phyloP scores from a whole-genome alignment of 805 yeast species.

The Kodamaea fukazawae region DNA sequence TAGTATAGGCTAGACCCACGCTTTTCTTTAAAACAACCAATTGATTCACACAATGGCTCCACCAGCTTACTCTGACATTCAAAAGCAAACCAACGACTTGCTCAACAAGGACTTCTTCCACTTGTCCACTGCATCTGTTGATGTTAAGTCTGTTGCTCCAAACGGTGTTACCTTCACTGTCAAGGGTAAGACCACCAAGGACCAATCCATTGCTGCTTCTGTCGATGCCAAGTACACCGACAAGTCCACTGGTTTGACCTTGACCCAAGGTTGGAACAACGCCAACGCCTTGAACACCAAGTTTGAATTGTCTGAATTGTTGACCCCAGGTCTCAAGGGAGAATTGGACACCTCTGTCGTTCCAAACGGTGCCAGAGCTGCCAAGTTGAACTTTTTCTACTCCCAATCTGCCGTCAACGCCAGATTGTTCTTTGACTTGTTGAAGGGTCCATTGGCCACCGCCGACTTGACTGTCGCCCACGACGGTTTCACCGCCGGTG shows the following conservation, averaged over 20 bases:
- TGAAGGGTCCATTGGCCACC: conserved; percentile 92
- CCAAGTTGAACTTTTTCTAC: conserved; percentile 87
- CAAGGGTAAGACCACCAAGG: conserved; percentile 83
- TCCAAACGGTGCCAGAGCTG: conserved; percentile 82
- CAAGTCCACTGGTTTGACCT: conserved; percentile 85
- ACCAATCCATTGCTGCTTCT: conserved; percentile 80
- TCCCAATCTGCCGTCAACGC: conserved; percentile 91
- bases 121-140: conserved; percentile 80
- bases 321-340: conserved; percentile 93
- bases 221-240: conserved; percentile 91
- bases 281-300: conserved; percentile 89
- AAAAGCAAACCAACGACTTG: conserved; percentile 88
- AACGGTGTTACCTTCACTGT: conserved; percentile 94
- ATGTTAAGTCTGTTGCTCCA: conserved; percentile 90
- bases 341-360: conserved; percentile 84
- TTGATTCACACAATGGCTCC: conserved; percentile 44
- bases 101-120: conserved; percentile 93
- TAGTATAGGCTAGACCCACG: neutral
- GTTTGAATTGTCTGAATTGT: conserved; percentile 85
- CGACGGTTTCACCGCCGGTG: conserved; percentile 96
- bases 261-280: conserved; percentile 98
- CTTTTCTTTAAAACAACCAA: conserved; percentile 1
- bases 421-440: conserved; percentile 89
- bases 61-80: conserved; percentile 89
- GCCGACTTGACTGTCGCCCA: conserved; percentile 95